Conservation (phyloP, 1,139 yeast species). For the Tardiomyces depauwii region DNA sequence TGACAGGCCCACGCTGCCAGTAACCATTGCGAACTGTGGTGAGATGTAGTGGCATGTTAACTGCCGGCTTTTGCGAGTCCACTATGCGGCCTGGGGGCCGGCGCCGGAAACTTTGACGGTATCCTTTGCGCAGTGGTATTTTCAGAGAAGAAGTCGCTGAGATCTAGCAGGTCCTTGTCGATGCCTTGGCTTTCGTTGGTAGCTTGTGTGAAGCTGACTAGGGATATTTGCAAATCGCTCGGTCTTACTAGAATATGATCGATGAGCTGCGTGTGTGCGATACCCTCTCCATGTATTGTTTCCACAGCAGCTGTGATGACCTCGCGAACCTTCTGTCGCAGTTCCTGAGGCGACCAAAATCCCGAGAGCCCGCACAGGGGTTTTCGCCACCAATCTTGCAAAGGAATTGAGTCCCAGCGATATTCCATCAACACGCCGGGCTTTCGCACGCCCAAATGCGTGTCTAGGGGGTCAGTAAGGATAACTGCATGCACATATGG, state of each 20-base stretch:
- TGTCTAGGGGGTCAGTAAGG: slow-evolving; percentile 11
- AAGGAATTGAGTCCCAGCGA: slow-evolving; percentile 5
- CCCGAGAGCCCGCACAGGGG: background rate
- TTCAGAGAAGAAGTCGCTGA: too few species aligned
- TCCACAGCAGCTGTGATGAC: background rate
- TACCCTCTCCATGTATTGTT: slow-evolving; percentile 7
- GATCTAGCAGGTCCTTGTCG: too few species aligned
- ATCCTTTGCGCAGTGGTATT: too few species aligned
- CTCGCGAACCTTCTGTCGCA: background rate
- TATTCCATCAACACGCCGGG: slow-evolving; percentile 11
- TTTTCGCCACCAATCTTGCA: slow-evolving; percentile 8
- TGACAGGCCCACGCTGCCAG: slow-evolving; percentile 45
- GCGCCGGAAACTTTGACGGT: too few species aligned
- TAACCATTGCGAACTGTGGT: slow-evolving; percentile 24
- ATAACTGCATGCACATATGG: slow-evolving; percentile 10
- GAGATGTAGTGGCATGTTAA: slow-evolving; percentile 23
- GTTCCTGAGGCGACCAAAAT: too few species aligned
- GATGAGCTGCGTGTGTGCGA: slow-evolving; percentile 8
- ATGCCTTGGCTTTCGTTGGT: too few species aligned
- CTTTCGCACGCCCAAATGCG: slow-evolving; percentile 7
- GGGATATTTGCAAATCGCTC: slow-evolving; percentile 4
- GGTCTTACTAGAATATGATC: slow-evolving; percentile 6
- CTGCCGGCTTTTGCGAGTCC: background rate
- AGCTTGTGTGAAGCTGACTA: slow-evolving; percentile 4
- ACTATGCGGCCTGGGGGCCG: background rate